Percentiles rank a stretch among this genome's conserved stretches.
phyloP scores from a whole-genome alignment of 2,329 filamentous ascomycete species.

The Venturia aucupariae region DNA sequence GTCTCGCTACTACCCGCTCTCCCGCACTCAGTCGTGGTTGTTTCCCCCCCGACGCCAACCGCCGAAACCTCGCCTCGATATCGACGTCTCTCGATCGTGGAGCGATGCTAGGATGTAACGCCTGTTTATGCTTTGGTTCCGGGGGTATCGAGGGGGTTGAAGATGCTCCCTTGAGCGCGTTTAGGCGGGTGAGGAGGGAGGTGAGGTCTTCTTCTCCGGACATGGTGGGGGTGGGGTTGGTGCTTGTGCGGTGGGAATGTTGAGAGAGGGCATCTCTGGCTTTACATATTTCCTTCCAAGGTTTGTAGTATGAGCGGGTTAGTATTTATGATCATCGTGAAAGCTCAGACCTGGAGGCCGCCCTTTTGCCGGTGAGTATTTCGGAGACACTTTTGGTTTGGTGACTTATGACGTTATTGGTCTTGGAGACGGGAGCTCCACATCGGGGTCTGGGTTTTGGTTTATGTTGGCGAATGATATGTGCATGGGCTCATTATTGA shows the following conservation, averaged over 20 bases:
- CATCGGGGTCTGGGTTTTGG: too few relatives aligned
- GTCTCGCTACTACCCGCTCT: slow-evolving; percentile 21
- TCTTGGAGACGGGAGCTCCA: too few relatives aligned
- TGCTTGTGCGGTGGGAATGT: too few relatives aligned
- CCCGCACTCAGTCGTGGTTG: slow-evolving; percentile 19
- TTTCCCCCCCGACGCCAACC: slow-evolving; percentile 13
- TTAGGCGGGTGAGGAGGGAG: slow-evolving; percentile 38
- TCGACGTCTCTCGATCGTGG: slow-evolving; percentile 16
- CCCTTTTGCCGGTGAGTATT: too few relatives aligned
- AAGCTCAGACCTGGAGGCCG: too few relatives aligned
- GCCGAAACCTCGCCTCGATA: slow-evolving; percentile 8
- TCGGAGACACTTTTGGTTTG: too few relatives aligned
- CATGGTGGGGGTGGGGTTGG: not conserved
- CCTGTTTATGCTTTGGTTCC: not conserved
- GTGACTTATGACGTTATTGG: too few relatives aligned
- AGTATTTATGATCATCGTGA: too few relatives aligned
- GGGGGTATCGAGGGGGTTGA: not conserved
- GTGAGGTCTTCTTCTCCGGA: slow-evolving; percentile 17
- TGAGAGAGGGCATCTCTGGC: too few relatives aligned
- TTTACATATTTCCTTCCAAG: too few relatives aligned
- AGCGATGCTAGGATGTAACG: not conserved
- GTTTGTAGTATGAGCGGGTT: too few relatives aligned
- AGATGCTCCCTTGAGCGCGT: slow-evolving; percentile 30
- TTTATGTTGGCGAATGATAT: slow-evolving; percentile 2
- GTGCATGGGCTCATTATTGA: not conserved